Base-by-base conservation (phyloP, 805 yeast genomes). In the Pichia cephalocereana region DNA sequence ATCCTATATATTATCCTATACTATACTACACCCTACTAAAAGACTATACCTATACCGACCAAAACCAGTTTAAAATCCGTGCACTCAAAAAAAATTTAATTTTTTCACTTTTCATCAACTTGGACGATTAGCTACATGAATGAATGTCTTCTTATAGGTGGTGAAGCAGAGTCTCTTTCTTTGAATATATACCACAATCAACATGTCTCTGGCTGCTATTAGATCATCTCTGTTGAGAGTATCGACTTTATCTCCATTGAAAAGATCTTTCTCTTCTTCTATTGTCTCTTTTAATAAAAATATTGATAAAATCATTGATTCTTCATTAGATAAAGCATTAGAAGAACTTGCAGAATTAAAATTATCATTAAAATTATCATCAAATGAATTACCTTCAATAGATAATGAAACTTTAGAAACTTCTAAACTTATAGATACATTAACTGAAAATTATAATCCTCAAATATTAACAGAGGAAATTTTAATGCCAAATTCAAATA, bases 381-480 rank as follows among this genome's bases (percentile, higher is more conserved):
- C 26, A 23, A 23, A 23, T 23, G 34, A 47, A 15, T 15, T 49
- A 9, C 55, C 64, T 9, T 18, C 50, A 31, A 43, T 51, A 17
- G 54, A 51, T 38, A 52, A 54, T 44, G 49, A 49, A 27, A 52
- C 50, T 26, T 19, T 47, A 23, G 55, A 54, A 23, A 57, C 63
- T 23, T 53, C 60, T 11, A 44, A 54, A 11, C 48, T 64, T 30
- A 50, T 64, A 36, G 56, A 61, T 40, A 53, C 67, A 6, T 59
- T 64, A 46, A 30, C 41, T 17, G 1, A 34, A 2, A 49, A 54
- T 34, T 73, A 70, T 53, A 54, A 65, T 8, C 77, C 76, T 46
- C 60, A 66, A 52, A 62, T 63, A 2, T 47, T 61, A 11, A 62
- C 75, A 3, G 61, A 62, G 40, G 70, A 69, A 44, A 54, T 59